Percentiles rank a stretch among this genome's conserved stretches.
These are phyloP conservation scores for Bryoglossum gracile DNA, from an alignment of 495 filamentous ascomycete genomes.

Conservation along the genomic window DNA sequence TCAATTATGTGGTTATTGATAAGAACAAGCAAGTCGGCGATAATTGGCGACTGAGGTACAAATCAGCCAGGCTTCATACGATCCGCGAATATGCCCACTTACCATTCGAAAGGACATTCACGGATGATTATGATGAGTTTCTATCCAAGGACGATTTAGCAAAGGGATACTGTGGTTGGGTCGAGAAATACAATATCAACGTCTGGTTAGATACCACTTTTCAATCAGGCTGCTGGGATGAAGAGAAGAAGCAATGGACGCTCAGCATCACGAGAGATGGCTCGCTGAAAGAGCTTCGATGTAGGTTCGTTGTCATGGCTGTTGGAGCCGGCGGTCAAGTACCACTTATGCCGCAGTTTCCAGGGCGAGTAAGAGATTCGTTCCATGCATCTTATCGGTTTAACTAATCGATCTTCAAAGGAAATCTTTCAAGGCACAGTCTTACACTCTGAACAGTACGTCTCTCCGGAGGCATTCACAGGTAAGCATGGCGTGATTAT, in stretches of 20 bases:
- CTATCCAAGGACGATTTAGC: slow-evolving; percentile 13
- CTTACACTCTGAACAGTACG: slow-evolving; percentile 32
- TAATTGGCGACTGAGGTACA: slow-evolving; percentile 5
- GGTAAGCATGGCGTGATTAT: slow-evolving; percentile 34
- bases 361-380: not conserved
- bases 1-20: slow-evolving; percentile 3
- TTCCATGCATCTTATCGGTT: slow-evolving; percentile 14
- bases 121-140: slow-evolving; percentile 25
- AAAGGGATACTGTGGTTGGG: not conserved
- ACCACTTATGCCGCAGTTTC: not conserved
- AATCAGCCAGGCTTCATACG: not conserved
- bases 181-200: slow-evolving; percentile 5
- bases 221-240: slow-evolving; percentile 26
- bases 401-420: slow-evolving; percentile 14
- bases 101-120: slow-evolving; percentile 31
- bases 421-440: slow-evolving; percentile 26
- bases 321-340: not conserved
- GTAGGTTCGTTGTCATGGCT: slow-evolving; percentile 8
- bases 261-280: slow-evolving; percentile 15
- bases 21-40: slow-evolving; percentile 5
- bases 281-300: not conserved
- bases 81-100: slow-evolving; percentile 19
- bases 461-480: slow-evolving; percentile 21
- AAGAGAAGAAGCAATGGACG: slow-evolving; percentile 25
- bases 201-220: slow-evolving; percentile 14